Base-by-base conservation (phyloP, 2,329 filamentous ascomycete genomes). In the Trichoderma sp. region DNA sequence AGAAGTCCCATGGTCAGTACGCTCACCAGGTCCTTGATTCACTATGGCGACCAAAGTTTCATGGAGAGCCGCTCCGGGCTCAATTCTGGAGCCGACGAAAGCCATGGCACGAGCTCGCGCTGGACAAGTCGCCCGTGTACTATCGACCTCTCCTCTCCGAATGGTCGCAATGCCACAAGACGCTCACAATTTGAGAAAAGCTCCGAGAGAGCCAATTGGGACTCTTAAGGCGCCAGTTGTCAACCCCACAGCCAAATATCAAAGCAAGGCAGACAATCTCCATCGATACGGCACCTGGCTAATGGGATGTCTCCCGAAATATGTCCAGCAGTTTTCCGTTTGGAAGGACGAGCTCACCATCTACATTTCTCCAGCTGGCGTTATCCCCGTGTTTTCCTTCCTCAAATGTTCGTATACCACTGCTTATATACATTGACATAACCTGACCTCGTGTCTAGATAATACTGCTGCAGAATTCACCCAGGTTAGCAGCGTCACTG, bases 261-360 rank as follows among this genome's bases (percentile, higher is more conserved):
- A 91, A 79, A 90, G 92, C 79, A 96, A 95, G 84, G 89, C 92
- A 74, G 92, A 97, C 74, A 88, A 91, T 78, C 86, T 98, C 79
- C 96, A 99, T 86, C 91, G 90, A 77, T 99, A 99, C 79, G 96
- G 96, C 77, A 90, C 96, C 78, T 99, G 97, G 88, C 84, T 99
- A 77, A 95, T 99, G 89, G 94, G 94, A 74, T 97, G 93, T 81
- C 83, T 99, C 78, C 96, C 96, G 76, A 98, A 97, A 86, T 97
- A 97, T 83, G 89, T 99, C 76, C 96, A 99, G 85, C 96, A 99
- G 84, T 98, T 98, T 85, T 97, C 94, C 14, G 95, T 99, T 68
- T 99, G 96, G 96, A 99, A 99, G 85, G 96, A 99, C 79, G 96
- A 99, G 83, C 89, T 99, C 79, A 94, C 92, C 75, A 93, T 97